Conservation (phyloP, 1,284 basidiomycete species). For the Tremellales sp. region DNA sequence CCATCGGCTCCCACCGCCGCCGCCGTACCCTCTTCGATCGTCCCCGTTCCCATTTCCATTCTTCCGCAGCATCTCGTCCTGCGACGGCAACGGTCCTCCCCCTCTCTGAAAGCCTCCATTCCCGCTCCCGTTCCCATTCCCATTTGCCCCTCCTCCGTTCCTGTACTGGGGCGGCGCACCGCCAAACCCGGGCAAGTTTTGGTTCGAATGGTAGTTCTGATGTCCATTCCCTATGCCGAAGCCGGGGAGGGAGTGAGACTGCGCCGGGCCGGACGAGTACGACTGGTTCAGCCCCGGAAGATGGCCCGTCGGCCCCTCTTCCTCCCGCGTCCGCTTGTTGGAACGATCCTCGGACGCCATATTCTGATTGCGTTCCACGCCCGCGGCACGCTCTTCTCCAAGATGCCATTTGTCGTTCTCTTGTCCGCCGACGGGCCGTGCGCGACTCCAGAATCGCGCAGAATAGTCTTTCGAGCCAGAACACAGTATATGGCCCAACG, state of each 20-base stretch:
- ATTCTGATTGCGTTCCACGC: slow-evolving; percentile 31
- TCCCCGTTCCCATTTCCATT: slow-evolving; percentile 10
- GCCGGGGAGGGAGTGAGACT: no score
- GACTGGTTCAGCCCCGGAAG: slow-evolving; percentile 22
- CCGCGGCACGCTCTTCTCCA: slow-evolving; percentile 38
- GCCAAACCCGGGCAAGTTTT: slow-evolving; percentile 28
- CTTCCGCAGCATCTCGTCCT: slow-evolving; percentile 49
- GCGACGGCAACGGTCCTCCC: slow-evolving; percentile 33
- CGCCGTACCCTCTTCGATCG: slow-evolving; percentile 29
- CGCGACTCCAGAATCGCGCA: slow-evolving; percentile 93
- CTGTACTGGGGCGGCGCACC: slow-evolving; percentile 3
- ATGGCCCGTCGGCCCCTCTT: not conserved
- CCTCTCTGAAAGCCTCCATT: slow-evolving; percentile 17
- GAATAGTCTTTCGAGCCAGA: slow-evolving; percentile 95
- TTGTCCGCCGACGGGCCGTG: slow-evolving; percentile 58
- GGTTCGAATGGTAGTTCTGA: not conserved
- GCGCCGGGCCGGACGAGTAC: no score
- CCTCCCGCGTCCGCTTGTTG: not conserved
- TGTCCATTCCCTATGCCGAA: slow-evolving; percentile 11
- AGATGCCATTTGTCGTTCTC: slow-evolving; percentile 57
- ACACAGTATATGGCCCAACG: slow-evolving; percentile 88
- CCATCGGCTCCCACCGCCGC: slow-evolving; percentile 25
- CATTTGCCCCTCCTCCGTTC: slow-evolving; percentile 12
- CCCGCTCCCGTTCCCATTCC: slow-evolving; percentile 4
- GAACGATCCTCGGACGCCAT: not conserved